These are phyloP conservation scores for Fusarium bulbicola DNA, from an alignment of 2,329 filamentous ascomycete genomes.

Conservation along the genomic window DNA sequence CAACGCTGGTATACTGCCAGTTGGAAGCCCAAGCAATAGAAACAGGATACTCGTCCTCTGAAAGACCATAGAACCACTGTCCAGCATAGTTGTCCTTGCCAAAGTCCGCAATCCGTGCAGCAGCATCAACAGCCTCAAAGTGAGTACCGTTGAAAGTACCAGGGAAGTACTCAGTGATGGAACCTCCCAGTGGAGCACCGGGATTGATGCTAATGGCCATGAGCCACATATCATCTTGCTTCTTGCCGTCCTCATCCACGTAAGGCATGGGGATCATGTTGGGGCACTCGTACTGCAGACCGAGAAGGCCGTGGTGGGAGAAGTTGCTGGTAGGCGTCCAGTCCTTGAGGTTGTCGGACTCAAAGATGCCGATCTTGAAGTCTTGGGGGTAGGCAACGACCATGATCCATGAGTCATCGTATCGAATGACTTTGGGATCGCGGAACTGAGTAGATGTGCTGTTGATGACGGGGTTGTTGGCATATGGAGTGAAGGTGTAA, in stretches of 20 bases:
- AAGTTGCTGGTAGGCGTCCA: constrained; percentile 67
- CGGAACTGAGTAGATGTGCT: constrained; percentile 66
- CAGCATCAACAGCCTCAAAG: constrained; percentile 52
- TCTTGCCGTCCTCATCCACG: constrained; percentile 47
- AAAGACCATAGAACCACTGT: constrained; percentile 46
- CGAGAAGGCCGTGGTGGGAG: constrained; percentile 60
- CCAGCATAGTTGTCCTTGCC: constrained; percentile 51
- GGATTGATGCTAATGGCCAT: constrained; percentile 65
- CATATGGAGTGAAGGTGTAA: constrained; percentile 68
- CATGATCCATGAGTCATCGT: constrained; percentile 66
- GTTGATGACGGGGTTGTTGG: constrained; percentile 67
- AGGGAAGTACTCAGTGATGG: constrained; percentile 63
- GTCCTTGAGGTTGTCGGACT: constrained; percentile 64
- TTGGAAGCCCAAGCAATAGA: constrained; percentile 50
- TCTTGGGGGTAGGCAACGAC: constrained; percentile 61
- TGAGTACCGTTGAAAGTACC: constrained; percentile 72
- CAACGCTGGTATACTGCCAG: constrained; percentile 45
- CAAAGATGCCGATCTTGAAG: constrained; percentile 68
- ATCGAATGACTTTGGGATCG: constrained; percentile 72
- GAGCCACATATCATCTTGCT: constrained; percentile 48
- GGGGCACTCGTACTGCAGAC: constrained; percentile 70
- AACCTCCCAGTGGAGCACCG: constrained; percentile 65
- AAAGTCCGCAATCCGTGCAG: constrained; percentile 46
- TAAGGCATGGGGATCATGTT: constrained; percentile 66
- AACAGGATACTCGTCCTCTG: constrained; percentile 41